These are phyloP conservation scores for Auriscalpium microsporum DNA, from an alignment of 768 basidiomycete genomes.

Conservation along the genomic window DNA sequence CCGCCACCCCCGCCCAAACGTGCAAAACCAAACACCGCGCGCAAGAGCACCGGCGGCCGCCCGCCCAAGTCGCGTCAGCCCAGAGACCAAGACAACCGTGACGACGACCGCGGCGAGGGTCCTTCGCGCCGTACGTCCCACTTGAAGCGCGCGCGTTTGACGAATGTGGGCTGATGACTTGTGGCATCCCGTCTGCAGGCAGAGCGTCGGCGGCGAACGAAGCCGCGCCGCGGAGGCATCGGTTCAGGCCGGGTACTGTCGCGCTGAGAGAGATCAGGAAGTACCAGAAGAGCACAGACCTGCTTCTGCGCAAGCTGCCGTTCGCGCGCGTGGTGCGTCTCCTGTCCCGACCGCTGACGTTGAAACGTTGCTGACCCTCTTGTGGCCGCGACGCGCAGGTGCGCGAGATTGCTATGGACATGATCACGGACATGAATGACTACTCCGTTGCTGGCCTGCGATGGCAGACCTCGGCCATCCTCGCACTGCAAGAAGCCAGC, in stretches of 20 bases:
- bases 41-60: constrained; percentile 70
- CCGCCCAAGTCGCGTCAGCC: background rate
- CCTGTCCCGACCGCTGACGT: background rate
- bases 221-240: constrained; percentile 31
- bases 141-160: background rate
- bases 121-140: background rate
- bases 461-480: constrained; percentile 92
- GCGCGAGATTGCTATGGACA: constrained; percentile 87
- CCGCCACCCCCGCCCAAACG: constrained; percentile 35
- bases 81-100: background rate
- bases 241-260: constrained; percentile 87
- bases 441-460: constrained; percentile 57
- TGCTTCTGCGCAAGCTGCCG: constrained; percentile 79
- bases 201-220: constrained; percentile 11
- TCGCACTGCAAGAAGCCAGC: constrained; percentile 94
- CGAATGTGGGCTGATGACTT: background rate
- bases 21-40: constrained; percentile 47
- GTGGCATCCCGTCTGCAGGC: background rate
- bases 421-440: constrained; percentile 70
- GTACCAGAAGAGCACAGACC: constrained; percentile 89
- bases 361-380: background rate
- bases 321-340: constrained; percentile 82
- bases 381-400: constrained; percentile 47
- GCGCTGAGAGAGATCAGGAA: constrained; percentile 89
- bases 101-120: background rate